Conservation (phyloP, 1,139 yeast species). For the Kodamaea sp. region DNA sequence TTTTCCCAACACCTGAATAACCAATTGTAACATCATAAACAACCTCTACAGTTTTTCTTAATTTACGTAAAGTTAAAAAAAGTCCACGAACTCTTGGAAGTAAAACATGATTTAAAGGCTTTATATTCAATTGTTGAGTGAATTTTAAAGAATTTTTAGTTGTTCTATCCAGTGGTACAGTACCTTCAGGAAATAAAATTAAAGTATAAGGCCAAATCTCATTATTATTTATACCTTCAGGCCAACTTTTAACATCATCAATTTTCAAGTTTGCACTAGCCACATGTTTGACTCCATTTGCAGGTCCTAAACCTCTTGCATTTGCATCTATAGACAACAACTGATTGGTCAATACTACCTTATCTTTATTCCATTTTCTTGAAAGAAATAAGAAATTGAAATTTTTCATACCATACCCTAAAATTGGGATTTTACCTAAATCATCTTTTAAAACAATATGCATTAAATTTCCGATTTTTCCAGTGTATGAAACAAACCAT, state of each 20-base stretch:
- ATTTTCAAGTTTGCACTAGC: conserved; percentile 20
- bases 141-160: conserved; percentile 53
- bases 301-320: conserved; percentile 50
- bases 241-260: conserved; percentile 31
- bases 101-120: conserved; percentile 57
- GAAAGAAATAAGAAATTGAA: conserved; percentile 76
- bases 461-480: conserved; percentile 55
- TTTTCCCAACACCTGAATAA: conserved; percentile 62
- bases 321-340: conserved; percentile 54
- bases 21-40: conserved; percentile 84
- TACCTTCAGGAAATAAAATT: conserved; percentile 90
- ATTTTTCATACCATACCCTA: conserved; percentile 85
- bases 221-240: conserved; percentile 29
- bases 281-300: conserved; percentile 41
- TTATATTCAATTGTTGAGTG: conserved; percentile 47
- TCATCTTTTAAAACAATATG: conserved; percentile 75
- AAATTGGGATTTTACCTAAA: conserved; percentile 64
- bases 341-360: conserved; percentile 52
- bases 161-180: conserved; percentile 73
- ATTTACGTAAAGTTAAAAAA: conserved; percentile 57
- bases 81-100: conserved; percentile 83
- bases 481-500: conserved; percentile 83
- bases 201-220: conserved; percentile 49
- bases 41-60: conserved; percentile 57
- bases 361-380: conserved; percentile 82